Evolutionary conservation across 2,329 filamentous ascomycete species (phyloP).

Genomic region (Capronia epimyces): DNA sequence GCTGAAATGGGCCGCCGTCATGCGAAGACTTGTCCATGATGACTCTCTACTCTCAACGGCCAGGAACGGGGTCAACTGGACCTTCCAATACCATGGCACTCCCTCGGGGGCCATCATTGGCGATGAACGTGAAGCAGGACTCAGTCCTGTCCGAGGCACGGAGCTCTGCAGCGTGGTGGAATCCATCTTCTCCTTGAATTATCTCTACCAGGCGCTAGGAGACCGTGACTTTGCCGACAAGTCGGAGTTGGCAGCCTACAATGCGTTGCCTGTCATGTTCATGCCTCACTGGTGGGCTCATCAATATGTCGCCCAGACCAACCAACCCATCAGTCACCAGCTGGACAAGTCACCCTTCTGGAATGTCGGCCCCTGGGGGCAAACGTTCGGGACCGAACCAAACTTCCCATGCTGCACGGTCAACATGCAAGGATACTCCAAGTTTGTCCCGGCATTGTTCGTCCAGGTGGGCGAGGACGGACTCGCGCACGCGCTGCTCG

Average conservation of each 20-base stretch:
- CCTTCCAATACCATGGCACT: conserved; percentile 45
- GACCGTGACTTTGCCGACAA: conserved; percentile 47
- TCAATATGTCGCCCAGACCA: conserved; percentile 52
- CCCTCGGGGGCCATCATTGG: conserved; percentile 47
- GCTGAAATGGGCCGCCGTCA: conserved; percentile 44
- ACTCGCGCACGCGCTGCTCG: conserved; percentile 48
- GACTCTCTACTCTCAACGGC: conserved; percentile 39
- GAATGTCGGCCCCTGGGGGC: conserved; percentile 43
- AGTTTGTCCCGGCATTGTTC: conserved; percentile 49
- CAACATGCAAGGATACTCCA: conserved; percentile 56
- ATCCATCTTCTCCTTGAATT: conserved; percentile 48
- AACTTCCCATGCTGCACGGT: conserved; percentile 54
- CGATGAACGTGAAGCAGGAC: conserved; percentile 46
- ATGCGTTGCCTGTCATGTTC: conserved; percentile 50
- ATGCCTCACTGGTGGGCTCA: conserved; percentile 53
- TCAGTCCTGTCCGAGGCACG: conserved; percentile 41
- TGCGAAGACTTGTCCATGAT: conserved; percentile 44
- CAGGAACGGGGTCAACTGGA: conserved; percentile 44
- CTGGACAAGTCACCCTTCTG: conserved; percentile 44
- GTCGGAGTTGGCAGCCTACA: conserved; percentile 51
- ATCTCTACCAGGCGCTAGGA: conserved; percentile 48
- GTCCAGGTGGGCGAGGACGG: conserved; percentile 41
- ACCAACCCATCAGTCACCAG: conserved; percentile 48
- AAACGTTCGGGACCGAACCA: conserved; percentile 50
- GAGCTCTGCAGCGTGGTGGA: conserved; percentile 52